Evolutionary conservation across 768 basidiomycete genomes (phyloP).

Genomic region (Lactarius psammicola): DNA sequence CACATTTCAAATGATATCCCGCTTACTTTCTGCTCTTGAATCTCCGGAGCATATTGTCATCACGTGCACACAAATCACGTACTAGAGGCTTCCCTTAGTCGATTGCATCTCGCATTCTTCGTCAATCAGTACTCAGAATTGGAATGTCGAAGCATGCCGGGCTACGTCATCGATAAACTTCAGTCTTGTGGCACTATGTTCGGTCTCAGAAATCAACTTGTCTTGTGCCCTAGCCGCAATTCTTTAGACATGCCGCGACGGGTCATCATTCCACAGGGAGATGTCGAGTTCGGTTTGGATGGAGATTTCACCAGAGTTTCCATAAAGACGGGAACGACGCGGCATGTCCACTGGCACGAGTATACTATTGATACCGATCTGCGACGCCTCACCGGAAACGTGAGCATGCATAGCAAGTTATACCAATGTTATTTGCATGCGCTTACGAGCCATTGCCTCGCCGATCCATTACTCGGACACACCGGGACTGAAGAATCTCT

Average conservation of each 20-base stretch:
- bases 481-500: conserved; percentile 48
- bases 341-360: conserved; percentile 30
- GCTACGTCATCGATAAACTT: conserved; percentile 41
- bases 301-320: not conserved
- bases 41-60: not conserved
- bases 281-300: not conserved
- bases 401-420: conserved; percentile 34
- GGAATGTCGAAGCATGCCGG: conserved; percentile 42
- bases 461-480: conserved; percentile 45
- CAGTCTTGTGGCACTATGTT: conserved; percentile 47
- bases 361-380: conserved; percentile 36
- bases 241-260: not conserved
- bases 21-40: not conserved
- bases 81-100: conserved; percentile 36
- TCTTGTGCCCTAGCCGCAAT: not conserved
- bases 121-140: conserved; percentile 35
- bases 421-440: conserved; percentile 46
- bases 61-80: not conserved
- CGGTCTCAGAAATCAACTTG: conserved; percentile 40
- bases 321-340: not conserved
- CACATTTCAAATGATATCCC: not conserved
- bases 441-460: conserved; percentile 40
- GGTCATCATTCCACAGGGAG: not conserved
- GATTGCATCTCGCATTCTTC: conserved; percentile 43
- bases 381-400: conserved; percentile 35